A percentile compares a stretch with the other conserved stretches of the same genome.
These are phyloP conservation scores for Bjerkandera adusta DNA, from an alignment of 1,284 basidiomycete genomes.

Conservation along the genomic window DNA sequence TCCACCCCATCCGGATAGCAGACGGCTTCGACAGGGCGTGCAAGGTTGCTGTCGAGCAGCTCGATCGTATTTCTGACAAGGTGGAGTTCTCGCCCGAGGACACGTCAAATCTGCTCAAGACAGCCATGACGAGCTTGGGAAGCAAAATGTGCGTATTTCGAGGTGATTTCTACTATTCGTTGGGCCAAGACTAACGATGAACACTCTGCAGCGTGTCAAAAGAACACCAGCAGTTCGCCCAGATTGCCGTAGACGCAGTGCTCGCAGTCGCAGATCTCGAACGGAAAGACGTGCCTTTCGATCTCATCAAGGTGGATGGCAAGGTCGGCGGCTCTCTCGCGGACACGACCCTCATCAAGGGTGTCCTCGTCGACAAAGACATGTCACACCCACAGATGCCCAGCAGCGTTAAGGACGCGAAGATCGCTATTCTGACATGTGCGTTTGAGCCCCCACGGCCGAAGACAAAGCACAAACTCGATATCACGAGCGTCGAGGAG, in stretches of 20 bases:
- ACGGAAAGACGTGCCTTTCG: constrained; percentile 94
- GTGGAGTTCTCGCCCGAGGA: constrained; percentile 84
- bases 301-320: constrained; percentile 98
- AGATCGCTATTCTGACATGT: constrained; percentile 96
- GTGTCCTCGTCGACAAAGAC: constrained; percentile 98
- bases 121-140: constrained; percentile 94
- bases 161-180: constrained; percentile 2
- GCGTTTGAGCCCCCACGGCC: constrained; percentile 98
- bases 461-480: constrained; percentile 99
- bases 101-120: constrained; percentile 88
- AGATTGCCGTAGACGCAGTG: constrained; percentile 97
- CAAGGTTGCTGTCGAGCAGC: constrained; percentile 82
- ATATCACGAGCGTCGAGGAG: constrained; percentile 98
- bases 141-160: constrained; percentile 85
- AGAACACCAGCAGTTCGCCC: constrained; percentile 92
- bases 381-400: constrained; percentile 99
- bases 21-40: constrained; percentile 98
- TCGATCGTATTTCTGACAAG: constrained; percentile 91
- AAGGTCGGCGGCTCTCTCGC: constrained; percentile 97
- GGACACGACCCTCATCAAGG: constrained; percentile 91
- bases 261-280: constrained; percentile 94
- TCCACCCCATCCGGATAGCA: constrained; percentile 98
- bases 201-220: constrained; percentile 82
- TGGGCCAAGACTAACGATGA: constrained; percentile 12
- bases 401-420: constrained; percentile 81